Evolutionary conservation across 2,329 filamentous ascomycete species (phyloP).

Genomic region (Trichocomaceae sp.): DNA sequence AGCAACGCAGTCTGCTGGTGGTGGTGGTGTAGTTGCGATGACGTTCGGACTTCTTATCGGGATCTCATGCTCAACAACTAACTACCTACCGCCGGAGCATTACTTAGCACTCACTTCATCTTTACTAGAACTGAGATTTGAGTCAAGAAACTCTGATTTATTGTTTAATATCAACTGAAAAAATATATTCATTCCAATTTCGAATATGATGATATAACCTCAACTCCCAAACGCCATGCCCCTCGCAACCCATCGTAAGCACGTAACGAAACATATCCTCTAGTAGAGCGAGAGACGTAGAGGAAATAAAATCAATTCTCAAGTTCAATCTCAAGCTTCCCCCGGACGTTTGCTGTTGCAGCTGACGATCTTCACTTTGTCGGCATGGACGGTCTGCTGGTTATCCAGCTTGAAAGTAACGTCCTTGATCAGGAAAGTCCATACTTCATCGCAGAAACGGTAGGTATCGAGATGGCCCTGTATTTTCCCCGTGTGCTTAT

Average conservation of each 20-base stretch:
- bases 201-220: background rate
- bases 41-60: background rate
- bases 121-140: no score
- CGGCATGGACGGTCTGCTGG: constrained; percentile 65
- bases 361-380: constrained; percentile 97
- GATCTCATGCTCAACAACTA: background rate
- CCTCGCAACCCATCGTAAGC: background rate
- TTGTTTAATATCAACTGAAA: background rate
- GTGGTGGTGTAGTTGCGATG: background rate
- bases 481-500: no score
- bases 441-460: constrained; percentile 98
- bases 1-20: no score
- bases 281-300: no score
- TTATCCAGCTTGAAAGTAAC: constrained; percentile 98
- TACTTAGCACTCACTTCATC: no score
- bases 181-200: background rate
- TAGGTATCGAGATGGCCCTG: constrained; percentile 97
- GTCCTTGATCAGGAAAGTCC: constrained; percentile 98
- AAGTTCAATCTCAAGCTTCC: constrained; percentile 34
- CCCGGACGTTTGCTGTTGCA: constrained; percentile 83
- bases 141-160: no score
- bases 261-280: background rate
- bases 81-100: no score
- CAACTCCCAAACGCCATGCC: no score
- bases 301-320: background rate